Evolutionary conservation across 495 filamentous ascomycete species (phyloP).

Genomic region (Penicillium tannophilum): DNA sequence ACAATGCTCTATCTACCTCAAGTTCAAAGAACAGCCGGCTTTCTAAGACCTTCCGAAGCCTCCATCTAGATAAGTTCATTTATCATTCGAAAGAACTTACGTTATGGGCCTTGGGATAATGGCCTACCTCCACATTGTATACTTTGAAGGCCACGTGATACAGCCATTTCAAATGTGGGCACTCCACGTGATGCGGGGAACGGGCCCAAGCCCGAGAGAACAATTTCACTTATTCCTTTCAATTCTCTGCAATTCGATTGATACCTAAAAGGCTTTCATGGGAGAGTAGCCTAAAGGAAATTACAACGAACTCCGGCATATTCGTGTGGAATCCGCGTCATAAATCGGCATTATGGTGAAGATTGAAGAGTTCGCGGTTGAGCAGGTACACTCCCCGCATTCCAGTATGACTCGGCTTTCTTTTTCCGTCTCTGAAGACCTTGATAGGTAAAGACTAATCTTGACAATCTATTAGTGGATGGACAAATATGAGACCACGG

Average conservation of each 20-base stretch:
- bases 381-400: conserved; percentile 57
- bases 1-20: no score
- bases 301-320: neutral
- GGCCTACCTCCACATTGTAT: no score
- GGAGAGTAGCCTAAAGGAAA: neutral
- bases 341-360: conserved; percentile 12
- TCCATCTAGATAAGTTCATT: no score
- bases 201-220: neutral
- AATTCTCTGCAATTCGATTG: neutral
- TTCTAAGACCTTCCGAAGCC: no score
- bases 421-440: neutral
- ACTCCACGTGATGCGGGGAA: conserved; percentile 5
- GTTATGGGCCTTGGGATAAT: no score
- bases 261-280: neutral
- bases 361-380: conserved; percentile 67
- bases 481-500: conserved; percentile 76
- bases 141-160: neutral
- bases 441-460: neutral
- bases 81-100: no score
- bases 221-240: neutral
- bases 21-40: no score
- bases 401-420: conserved; percentile 8
- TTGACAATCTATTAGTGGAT: conserved; percentile 68
- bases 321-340: neutral
- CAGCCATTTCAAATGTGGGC: neutral